Conservation (phyloP, 768 basidiomycete species). For the Lactarius pseudohatsudake region DNA sequence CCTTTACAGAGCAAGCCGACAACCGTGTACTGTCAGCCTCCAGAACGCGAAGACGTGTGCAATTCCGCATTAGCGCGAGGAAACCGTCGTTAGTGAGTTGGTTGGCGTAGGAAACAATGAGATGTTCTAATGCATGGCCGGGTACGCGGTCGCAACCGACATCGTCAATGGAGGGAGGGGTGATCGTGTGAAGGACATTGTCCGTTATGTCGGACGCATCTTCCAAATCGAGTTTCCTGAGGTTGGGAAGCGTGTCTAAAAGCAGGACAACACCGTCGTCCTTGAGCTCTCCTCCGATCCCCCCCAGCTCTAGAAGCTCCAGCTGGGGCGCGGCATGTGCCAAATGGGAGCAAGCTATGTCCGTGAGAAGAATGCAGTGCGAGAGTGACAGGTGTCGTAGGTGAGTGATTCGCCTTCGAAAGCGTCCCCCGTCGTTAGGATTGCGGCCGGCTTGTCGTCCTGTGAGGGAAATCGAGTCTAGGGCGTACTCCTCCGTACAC, state of each 20-base stretch:
- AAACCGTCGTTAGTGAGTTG: conserved; percentile 66
- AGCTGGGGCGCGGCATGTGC: conserved; percentile 68
- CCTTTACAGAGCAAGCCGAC: conserved; percentile 54
- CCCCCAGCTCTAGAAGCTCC: conserved; percentile 76
- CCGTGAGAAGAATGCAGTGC: conserved; percentile 67
- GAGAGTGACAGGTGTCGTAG: conserved; percentile 77
- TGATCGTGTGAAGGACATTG: conserved; percentile 62
- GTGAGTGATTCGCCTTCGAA: conserved; percentile 60
- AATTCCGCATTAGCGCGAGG: conserved; percentile 59
- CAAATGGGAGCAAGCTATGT: conserved; percentile 71
- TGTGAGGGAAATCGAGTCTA: conserved; percentile 52
- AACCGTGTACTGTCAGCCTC: conserved; percentile 84
- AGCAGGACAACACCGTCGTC: conserved; percentile 75
- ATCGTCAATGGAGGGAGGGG: conserved; percentile 41
- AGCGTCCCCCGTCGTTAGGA: conserved; percentile 46
- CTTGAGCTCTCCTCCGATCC: conserved; percentile 65
- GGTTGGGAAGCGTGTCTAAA: conserved; percentile 63
- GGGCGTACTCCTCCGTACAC: conserved; percentile 42
- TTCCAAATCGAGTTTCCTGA: conserved; percentile 83
- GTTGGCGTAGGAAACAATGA: conserved; percentile 67
- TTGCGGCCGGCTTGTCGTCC: conserved; percentile 68
- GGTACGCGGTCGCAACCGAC: conserved; percentile 23
- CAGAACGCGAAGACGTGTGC: conserved; percentile 59
- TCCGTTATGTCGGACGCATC: conserved; percentile 77
- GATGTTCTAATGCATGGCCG: conserved; percentile 70